A percentile compares a stretch with the other conserved stretches of the same genome.
phyloP scores from a whole-genome alignment of 306 rosid genomes.

The Coriaria nepalensis region DNA sequence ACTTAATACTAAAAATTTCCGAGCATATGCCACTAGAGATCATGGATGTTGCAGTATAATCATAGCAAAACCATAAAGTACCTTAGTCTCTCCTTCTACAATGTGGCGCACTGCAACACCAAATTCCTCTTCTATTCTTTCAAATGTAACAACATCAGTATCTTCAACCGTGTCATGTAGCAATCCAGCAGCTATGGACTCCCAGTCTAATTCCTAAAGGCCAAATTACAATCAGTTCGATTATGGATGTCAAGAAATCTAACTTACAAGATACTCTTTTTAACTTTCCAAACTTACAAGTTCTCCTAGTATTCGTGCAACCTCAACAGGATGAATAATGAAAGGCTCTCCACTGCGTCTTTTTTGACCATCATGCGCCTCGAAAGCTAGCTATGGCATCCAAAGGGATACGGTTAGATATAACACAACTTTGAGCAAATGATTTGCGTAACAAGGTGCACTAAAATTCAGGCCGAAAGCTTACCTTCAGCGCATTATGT shows the following conservation, averaged over 20 bases:
- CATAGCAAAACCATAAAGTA: constrained; percentile 15
- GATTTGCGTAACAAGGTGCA: constrained; percentile 14
- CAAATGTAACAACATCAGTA: constrained; percentile 76
- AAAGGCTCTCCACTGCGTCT: constrained; percentile 99
- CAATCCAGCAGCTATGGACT: constrained; percentile 89
- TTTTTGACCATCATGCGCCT: constrained; percentile 97
- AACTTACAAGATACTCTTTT: constrained; percentile 7
- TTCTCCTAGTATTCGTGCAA: constrained; percentile 93
- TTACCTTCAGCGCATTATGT: constrained; percentile 74
- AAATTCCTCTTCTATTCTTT: constrained; percentile 88
- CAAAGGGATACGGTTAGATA: background rate
- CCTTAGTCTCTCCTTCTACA: constrained; percentile 99
- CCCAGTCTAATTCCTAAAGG: constrained; percentile 92
- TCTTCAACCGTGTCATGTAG: constrained; percentile 98
- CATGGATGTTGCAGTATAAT: background rate
- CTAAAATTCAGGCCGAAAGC: constrained; percentile 23
- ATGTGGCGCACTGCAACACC: constrained; percentile 80
- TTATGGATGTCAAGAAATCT: constrained; percentile 13
- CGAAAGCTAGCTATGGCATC: constrained; percentile 65
- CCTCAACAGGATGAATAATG: constrained; percentile 99
- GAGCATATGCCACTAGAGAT: constrained; percentile 9
- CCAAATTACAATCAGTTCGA: constrained; percentile 14
- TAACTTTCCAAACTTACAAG: constrained; percentile 49
- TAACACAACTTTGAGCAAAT: background rate
- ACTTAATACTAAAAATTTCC: constrained; percentile 12